phyloP scores from a whole-genome alignment of 768 basidiomycete genomes.

The Suillus variegatus region DNA sequence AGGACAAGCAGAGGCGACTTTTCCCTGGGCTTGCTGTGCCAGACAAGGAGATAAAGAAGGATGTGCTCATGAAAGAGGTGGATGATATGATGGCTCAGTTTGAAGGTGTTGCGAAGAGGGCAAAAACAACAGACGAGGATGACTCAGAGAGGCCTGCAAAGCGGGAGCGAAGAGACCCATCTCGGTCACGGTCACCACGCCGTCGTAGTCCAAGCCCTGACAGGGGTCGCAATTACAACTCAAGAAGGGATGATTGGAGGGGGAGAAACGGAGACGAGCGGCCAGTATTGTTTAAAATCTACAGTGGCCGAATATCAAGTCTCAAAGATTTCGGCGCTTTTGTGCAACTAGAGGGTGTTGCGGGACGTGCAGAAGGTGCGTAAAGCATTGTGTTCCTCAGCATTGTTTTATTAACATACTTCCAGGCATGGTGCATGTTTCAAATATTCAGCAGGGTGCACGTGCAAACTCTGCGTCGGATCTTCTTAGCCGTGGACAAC shows the following conservation, averaged over 20 bases:
- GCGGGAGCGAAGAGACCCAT: slow-evolving; percentile 57
- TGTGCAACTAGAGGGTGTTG: slow-evolving; percentile 83
- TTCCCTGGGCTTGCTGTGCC: slow-evolving; percentile 90
- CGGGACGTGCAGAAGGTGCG: slow-evolving; percentile 87
- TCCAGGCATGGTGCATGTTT: slow-evolving; percentile 96
- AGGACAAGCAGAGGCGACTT: slow-evolving; percentile 78
- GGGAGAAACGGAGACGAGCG: slow-evolving; percentile 51
- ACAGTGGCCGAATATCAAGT: slow-evolving; percentile 80
- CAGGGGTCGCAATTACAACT: slow-evolving; percentile 51
- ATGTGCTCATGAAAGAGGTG: slow-evolving; percentile 83
- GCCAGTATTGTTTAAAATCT: slow-evolving; percentile 93
- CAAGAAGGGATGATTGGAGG: slow-evolving; percentile 44
- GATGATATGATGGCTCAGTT: slow-evolving; percentile 86
- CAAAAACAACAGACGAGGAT: slow-evolving; percentile 42
- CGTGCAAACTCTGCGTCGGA: slow-evolving; percentile 88
- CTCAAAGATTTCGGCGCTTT: slow-evolving; percentile 97
- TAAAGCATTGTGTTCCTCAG: slow-evolving; percentile 5
- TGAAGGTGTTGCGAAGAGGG: slow-evolving; percentile 64
- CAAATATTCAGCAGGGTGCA: slow-evolving; percentile 82
- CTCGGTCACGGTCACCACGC: slow-evolving; percentile 45
- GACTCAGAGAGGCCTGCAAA: slow-evolving; percentile 47
- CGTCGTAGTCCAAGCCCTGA: slow-evolving; percentile 61
- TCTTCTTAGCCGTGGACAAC: slow-evolving; percentile 79
- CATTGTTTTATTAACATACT: slow-evolving; percentile 9
- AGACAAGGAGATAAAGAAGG: slow-evolving; percentile 69